Evolutionary conservation across 2,329 filamentous ascomycete genomes (phyloP), one percentile per base, ranked within the genome.

Genomic region (Stemphylium vesicarium): DNA sequence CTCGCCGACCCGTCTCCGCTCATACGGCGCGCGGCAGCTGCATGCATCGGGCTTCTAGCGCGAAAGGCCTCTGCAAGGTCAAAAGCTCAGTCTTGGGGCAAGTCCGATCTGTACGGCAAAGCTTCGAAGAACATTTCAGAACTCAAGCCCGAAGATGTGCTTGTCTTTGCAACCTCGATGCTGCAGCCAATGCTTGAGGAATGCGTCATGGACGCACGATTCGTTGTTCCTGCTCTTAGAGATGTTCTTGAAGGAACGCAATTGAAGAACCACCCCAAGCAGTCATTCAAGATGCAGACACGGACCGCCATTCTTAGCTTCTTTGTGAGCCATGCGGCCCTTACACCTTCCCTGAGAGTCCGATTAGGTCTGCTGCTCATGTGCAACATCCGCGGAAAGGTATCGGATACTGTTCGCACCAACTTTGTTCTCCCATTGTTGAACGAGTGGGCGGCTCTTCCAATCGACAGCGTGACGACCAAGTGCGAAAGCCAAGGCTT

Each of bases 131-230:
- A 78, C 12, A 13, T 88, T n/a, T 78, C 83, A 16, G 56, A 62
- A 7, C 52, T 96, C 0, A 96, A 96, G 68, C 87, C 86, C 24
- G 75, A 68, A 15, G 62, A 81, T 32, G 72, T 77, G 11, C 12
- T 80, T 78, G 3, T 76, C 78, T 15, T 16, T 88, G 13, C 75
- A 96, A 16, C 95, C 0, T 82, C 85, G 16, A 81, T 89, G 33
- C 76, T 97, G n/a, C 74, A 91, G 16, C 91, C 91, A 0, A 85
- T 84, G 2, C 77, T 96, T 9, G 93, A 97, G 75, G 95, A 97
- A 75, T 96, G 89, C 67, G 82, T 94, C 3, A 84, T 97, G 62
- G 92, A 98, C 69, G 79, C 85, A 4, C 84, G 83, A 24, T 88
- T 95, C 57, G 81, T 96, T 39, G 79, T 83, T 22, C 84, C 84